Percentiles rank a stretch among this genome's conserved stretches.
These are phyloP conservation scores for Trypanosoma scelopori DNA, from an alignment of 208 protist species.

Conservation along the genomic window DNA sequence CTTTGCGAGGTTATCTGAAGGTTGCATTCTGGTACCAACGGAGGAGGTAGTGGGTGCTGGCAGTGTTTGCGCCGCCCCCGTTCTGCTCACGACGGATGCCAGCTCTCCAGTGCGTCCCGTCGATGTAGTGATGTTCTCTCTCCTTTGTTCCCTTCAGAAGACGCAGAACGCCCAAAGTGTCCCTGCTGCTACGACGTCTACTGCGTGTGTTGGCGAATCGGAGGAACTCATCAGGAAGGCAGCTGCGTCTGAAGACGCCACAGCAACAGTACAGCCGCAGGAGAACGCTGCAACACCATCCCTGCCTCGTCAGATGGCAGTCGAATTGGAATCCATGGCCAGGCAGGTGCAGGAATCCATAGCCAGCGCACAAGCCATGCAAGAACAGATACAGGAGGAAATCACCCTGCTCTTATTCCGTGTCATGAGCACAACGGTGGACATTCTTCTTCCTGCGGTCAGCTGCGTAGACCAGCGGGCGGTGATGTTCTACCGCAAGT, in stretches of 20 bases:
- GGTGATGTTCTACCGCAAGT: slow-evolving; percentile 80
- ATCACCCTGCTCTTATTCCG: slow-evolving; percentile 75
- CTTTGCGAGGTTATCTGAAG: slow-evolving; percentile 12
- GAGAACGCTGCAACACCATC: not conserved
- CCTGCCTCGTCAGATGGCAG: slow-evolving; percentile 28
- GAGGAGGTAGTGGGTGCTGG: slow-evolving; percentile 3
- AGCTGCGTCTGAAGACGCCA: not conserved
- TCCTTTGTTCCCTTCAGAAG: slow-evolving; percentile 13
- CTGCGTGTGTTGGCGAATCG: not conserved
- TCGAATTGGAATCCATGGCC: slow-evolving; percentile 34
- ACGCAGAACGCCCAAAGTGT: not conserved
- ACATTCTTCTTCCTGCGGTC: slow-evolving; percentile 80
- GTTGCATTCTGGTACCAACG: too few relatives aligned
- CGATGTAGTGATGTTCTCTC: slow-evolving; percentile 20
- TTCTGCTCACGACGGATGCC: not conserved
- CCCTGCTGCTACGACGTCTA: not conserved
- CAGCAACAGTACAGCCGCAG: not conserved
- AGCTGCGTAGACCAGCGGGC: slow-evolving; percentile 50
- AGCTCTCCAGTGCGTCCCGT: not conserved
- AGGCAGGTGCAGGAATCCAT: slow-evolving; percentile 28
- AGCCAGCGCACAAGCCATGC: slow-evolving; percentile 24
- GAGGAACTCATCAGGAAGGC: not conserved
- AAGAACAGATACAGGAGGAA: slow-evolving; percentile 69
- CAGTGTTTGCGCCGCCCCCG: not conserved
- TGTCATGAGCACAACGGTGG: slow-evolving; percentile 65